A percentile compares a stretch with the other conserved stretches of the same genome.
These are phyloP conservation scores for Gryganskiella cystojenkinii DNA, from an alignment of 192 early-diverging fungal species.

Conservation along the genomic window DNA sequence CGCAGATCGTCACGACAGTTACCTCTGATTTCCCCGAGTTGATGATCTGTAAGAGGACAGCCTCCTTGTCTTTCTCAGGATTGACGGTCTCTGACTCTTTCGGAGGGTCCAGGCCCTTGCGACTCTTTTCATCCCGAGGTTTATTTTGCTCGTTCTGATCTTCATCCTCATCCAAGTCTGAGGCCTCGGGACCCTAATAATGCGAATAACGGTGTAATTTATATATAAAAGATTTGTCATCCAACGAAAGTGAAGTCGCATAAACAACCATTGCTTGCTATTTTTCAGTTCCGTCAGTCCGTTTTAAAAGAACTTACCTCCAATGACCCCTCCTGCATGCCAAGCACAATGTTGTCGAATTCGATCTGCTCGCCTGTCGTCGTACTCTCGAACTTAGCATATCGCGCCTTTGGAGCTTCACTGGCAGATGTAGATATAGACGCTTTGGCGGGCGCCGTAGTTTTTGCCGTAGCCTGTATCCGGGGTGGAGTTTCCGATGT, in stretches of 20 bases:
- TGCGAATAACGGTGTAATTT: too few species aligned
- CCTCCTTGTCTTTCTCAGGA: constrained; percentile 15
- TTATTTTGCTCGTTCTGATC: too few species aligned
- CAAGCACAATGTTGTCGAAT: constrained; percentile 33
- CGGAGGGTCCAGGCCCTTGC: too few species aligned
- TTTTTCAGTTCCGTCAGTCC: background rate
- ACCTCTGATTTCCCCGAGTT: constrained; percentile 41
- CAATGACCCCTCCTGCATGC: constrained; percentile 37
- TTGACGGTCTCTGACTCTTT: too few species aligned
- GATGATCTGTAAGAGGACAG: constrained; percentile 39
- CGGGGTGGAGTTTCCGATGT: background rate
- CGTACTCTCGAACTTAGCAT: constrained; percentile 17
- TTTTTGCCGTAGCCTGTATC: too few species aligned
- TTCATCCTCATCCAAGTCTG: too few species aligned
- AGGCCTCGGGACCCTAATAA: too few species aligned
- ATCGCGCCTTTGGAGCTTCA: background rate
- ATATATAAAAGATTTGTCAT: too few species aligned
- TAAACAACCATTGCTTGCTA: background rate
- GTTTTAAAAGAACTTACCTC: constrained; percentile 9
- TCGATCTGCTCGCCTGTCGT: background rate
- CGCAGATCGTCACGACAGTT: background rate
- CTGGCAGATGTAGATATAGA: background rate
- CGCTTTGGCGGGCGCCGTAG: background rate
- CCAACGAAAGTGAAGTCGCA: too few species aligned
- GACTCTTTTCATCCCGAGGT: too few species aligned